These are phyloP conservation scores for Aspergillus conjunctus DNA, from an alignment of 495 filamentous ascomycete species.

Conservation along the genomic window DNA sequence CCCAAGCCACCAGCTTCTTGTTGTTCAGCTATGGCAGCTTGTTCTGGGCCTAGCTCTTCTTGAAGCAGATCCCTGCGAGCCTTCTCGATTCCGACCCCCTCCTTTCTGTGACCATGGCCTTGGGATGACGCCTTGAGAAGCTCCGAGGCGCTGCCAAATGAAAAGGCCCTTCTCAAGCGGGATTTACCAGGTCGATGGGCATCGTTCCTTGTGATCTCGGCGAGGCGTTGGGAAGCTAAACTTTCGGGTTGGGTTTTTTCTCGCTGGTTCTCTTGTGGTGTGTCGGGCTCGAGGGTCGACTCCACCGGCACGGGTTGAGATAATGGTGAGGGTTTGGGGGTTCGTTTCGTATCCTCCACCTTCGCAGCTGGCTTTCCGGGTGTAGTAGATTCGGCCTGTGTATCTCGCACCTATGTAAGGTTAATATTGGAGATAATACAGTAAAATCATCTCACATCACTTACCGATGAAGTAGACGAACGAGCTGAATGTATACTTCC, in stretches of 20 bases:
- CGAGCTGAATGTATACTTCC: slow-evolving; percentile 57
- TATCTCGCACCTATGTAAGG: slow-evolving; percentile 20
- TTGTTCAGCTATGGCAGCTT: slow-evolving; percentile 83
- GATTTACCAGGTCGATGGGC: slow-evolving; percentile 77
- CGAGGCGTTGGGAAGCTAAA: slow-evolving; percentile 76
- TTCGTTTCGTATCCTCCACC: slow-evolving; percentile 69
- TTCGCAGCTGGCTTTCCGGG: slow-evolving; percentile 58
- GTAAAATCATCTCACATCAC: slow-evolving; percentile 16
- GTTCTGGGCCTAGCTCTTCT: slow-evolving; percentile 78
- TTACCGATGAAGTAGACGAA: slow-evolving; percentile 60
- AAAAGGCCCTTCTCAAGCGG: slow-evolving; percentile 87
- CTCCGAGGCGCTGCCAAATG: slow-evolving; percentile 95
- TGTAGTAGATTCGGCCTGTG: slow-evolving; percentile 17
- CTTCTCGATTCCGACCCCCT: slow-evolving; percentile 60
- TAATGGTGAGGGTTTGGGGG: slow-evolving; percentile 79
- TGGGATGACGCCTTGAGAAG: slow-evolving; percentile 73
- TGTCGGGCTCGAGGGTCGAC: slow-evolving; percentile 34
- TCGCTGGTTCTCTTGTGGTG: slow-evolving; percentile 24
- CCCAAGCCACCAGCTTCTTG: slow-evolving; percentile 92
- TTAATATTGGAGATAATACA: background rate
- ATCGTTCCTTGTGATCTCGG: slow-evolving; percentile 77
- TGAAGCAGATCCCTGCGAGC: slow-evolving; percentile 70
- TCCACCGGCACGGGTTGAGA: slow-evolving; percentile 76
- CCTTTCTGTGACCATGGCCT: slow-evolving; percentile 44
- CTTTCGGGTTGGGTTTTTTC: slow-evolving; percentile 49